Evolutionary conservation across 768 basidiomycete genomes (phyloP).

Genomic region (Tulasnella sp.): DNA sequence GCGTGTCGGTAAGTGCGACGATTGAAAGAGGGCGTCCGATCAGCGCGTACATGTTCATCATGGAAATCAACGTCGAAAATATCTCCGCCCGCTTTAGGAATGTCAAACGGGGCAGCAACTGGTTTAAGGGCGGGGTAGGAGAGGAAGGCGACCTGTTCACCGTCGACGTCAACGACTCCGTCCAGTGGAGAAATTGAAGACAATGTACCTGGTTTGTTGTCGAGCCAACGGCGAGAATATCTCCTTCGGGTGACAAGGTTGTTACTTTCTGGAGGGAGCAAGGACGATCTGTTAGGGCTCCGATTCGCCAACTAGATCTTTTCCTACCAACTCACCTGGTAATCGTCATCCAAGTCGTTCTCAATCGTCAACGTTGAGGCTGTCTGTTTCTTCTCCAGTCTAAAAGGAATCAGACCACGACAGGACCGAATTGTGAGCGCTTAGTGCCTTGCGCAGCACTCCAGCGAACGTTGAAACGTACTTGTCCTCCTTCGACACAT

Average conservation of each 20-base stretch:
- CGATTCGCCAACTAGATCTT: too few relatives aligned
- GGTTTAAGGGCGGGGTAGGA: conserved; percentile 54
- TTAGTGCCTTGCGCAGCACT: neutral
- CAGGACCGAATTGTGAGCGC: neutral
- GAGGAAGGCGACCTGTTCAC: conserved; percentile 57
- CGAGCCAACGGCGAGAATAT: conserved; percentile 59
- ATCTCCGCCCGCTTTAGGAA: conserved; percentile 56
- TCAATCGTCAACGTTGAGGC: conserved; percentile 80
- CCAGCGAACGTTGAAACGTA: conserved; percentile 38
- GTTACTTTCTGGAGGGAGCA: conserved; percentile 80
- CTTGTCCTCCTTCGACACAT: conserved; percentile 52
- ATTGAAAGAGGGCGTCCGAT: neutral
- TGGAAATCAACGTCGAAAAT: conserved; percentile 86
- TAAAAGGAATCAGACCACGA: conserved; percentile 34
- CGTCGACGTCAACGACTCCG: conserved; percentile 27
- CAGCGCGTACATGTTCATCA: conserved; percentile 49
- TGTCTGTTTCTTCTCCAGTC: conserved; percentile 51
- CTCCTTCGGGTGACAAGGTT: conserved; percentile 65
- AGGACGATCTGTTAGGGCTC: conserved; percentile 21
- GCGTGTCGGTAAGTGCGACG: neutral
- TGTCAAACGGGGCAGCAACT: conserved; percentile 45
- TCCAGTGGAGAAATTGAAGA: conserved; percentile 19
- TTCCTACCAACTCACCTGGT: conserved; percentile 56
- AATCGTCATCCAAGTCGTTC: conserved; percentile 63
- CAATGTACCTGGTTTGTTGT: conserved; percentile 63